phyloP scores from a whole-genome alignment of 2,329 filamentous ascomycete genomes.

The Colletotrichum sojae region DNA sequence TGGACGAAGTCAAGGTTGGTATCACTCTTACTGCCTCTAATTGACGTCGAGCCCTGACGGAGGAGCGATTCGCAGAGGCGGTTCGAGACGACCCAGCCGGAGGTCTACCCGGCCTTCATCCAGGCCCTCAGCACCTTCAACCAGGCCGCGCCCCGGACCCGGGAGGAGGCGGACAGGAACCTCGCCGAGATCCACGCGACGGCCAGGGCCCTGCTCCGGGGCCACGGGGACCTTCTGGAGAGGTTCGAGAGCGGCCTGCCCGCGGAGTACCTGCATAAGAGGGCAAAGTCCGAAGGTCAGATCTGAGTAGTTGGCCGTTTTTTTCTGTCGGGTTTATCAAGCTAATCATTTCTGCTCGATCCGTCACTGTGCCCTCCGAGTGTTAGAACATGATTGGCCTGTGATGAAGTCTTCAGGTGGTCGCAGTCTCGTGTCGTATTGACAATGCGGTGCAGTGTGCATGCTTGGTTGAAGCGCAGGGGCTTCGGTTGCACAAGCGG shows the following conservation, averaged over 20 bases:
- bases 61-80: constrained; percentile 5
- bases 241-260: constrained; percentile 34
- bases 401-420: background rate
- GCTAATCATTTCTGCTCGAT: background rate
- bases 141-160: background rate
- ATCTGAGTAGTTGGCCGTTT: background rate
- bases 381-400: background rate
- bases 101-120: constrained; percentile 30
- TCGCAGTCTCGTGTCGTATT: background rate
- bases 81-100: constrained; percentile 28
- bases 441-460: no score
- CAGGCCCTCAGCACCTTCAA: constrained; percentile 30
- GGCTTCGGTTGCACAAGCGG: no score
- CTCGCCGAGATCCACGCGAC: constrained; percentile 20
- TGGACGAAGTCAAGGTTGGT: constrained; percentile 34
- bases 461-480: no score
- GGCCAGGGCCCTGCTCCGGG: constrained; percentile 10
- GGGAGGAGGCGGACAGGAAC: constrained; percentile 2
- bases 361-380: background rate
- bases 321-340: background rate
- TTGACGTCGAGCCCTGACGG: background rate
- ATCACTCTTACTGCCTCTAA: background rate
- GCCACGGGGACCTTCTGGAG: constrained; percentile 30
- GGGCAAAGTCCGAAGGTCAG: constrained; percentile 2
- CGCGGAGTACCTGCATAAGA: constrained; percentile 17